Evolutionary conservation across 2,329 filamentous ascomycete genomes (phyloP).

Genomic region (Mariannaea elegans): DNA sequence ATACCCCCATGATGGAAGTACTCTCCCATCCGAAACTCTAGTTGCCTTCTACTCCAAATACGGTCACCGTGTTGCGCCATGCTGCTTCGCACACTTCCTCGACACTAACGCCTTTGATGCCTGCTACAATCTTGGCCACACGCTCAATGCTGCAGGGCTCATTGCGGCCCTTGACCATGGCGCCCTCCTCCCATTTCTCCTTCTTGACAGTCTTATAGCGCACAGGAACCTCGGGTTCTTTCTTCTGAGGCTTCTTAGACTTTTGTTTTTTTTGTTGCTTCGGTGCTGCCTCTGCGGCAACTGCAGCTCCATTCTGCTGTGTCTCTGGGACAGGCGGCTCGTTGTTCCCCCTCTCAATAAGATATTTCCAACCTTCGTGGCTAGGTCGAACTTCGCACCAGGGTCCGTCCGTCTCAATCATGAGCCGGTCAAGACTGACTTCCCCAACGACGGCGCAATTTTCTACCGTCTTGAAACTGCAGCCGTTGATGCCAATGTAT

Average conservation of each 20-base stretch:
- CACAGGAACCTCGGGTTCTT: constrained; percentile 72
- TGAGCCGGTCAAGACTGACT: constrained; percentile 80
- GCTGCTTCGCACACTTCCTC: constrained; percentile 88
- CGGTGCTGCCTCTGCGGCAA: constrained; percentile 23
- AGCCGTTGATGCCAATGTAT: constrained; percentile 95
- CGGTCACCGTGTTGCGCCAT: constrained; percentile 81
- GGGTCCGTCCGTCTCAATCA: constrained; percentile 96
- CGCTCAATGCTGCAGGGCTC: constrained; percentile 88
- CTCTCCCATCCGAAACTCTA: constrained; percentile 25
- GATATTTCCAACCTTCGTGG: constrained; percentile 83
- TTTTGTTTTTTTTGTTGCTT: constrained; percentile 51
- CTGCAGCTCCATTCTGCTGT: constrained; percentile 34
- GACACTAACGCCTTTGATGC: constrained; percentile 80
- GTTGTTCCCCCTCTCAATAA: constrained; percentile 55
- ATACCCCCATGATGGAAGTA: constrained; percentile 39
- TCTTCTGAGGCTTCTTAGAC: constrained; percentile 62
- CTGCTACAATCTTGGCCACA: constrained; percentile 88
- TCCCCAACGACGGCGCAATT: constrained; percentile 86
- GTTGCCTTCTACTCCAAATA: constrained; percentile 73
- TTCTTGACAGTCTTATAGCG: constrained; percentile 91
- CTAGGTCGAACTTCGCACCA: constrained; percentile 95
- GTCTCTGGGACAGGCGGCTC: constrained; percentile 26
- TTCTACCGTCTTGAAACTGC: constrained; percentile 92
- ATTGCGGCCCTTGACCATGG: constrained; percentile 94
- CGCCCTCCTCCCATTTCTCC: constrained; percentile 88